phyloP scores from a whole-genome alignment of 805 yeast species.

The Sungouiella thailandica region DNA sequence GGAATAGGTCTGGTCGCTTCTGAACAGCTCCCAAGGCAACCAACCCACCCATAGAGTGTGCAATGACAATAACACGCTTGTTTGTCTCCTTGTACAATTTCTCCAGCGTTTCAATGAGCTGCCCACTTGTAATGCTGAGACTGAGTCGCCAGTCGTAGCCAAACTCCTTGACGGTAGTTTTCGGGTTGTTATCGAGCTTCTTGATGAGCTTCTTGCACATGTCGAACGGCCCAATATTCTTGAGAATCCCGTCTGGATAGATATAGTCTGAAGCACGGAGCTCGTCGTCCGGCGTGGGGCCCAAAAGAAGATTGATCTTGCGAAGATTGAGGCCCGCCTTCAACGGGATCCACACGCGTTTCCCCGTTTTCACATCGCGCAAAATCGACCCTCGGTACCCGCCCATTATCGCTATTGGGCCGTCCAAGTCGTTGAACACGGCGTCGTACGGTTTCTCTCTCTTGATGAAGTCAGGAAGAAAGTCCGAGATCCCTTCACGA shows the following conservation, averaged over 20 bases:
- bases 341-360: slow-evolving; percentile 81
- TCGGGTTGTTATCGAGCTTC: slow-evolving; percentile 49
- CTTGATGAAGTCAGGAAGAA: slow-evolving; percentile 28
- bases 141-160: slow-evolving; percentile 95
- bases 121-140: slow-evolving; percentile 47
- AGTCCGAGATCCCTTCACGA: slow-evolving; percentile 42
- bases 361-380: slow-evolving; percentile 56
- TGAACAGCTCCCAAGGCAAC: slow-evolving; percentile 78
- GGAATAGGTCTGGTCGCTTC: slow-evolving; percentile 57
- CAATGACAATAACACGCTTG: slow-evolving; percentile 64
- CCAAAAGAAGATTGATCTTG: slow-evolving; percentile 64
- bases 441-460: slow-evolving; percentile 33
- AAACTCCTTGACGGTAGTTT: slow-evolving; percentile 60
- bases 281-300: slow-evolving; percentile 73
- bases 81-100: slow-evolving; percentile 44
- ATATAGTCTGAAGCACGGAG: slow-evolving; percentile 44
- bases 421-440: slow-evolving; percentile 58
- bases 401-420: slow-evolving; percentile 77
- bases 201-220: slow-evolving; percentile 58
- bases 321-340: slow-evolving; percentile 78
- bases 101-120: slow-evolving; percentile 46
- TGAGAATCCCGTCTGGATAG: slow-evolving; percentile 70
- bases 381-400: slow-evolving; percentile 85
- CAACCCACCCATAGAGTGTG: slow-evolving; percentile 94
- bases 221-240: slow-evolving; percentile 86